These are phyloP conservation scores for Macaranga tanarius DNA, from an alignment of 441 rosid genomes.

Conservation along the genomic window DNA sequence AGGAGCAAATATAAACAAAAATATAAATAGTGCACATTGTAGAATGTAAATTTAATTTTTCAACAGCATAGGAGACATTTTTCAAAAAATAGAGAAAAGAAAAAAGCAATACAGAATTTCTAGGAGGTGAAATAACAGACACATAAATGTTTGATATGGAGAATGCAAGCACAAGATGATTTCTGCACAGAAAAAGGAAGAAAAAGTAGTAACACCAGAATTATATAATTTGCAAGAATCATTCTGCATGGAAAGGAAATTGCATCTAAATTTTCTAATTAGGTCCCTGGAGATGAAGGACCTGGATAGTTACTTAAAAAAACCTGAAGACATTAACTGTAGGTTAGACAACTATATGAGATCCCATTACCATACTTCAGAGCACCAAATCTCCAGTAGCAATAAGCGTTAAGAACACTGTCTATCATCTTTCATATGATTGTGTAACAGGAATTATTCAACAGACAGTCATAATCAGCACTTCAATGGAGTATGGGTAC, in stretches of 20 bases:
- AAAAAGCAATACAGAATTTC: not conserved
- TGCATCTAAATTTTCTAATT: not conserved
- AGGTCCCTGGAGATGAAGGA: not conserved
- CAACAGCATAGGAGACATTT: not conserved
- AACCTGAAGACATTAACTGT: not conserved
- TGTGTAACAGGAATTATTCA: too few species aligned
- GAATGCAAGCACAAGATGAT: not conserved
- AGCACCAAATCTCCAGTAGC: too few species aligned
- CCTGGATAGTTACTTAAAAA: not conserved
- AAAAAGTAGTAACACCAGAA: not conserved
- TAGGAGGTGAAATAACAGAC: not conserved
- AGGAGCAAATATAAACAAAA: conserved; percentile 17
- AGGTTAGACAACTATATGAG: not conserved
- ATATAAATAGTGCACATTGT: not conserved
- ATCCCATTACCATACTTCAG: not conserved
- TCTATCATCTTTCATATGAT: too few species aligned
- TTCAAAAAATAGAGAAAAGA: not conserved
- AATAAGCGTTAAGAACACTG: too few species aligned
- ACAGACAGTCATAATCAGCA: too few species aligned
- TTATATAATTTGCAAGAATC: not conserved
- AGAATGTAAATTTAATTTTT: not conserved
- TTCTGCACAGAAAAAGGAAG: not conserved
- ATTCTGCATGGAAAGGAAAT: not conserved
- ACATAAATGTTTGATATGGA: not conserved
- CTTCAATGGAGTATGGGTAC: too few species aligned